Conservation (phyloP, 306 rosid species). For the Cucumis sativus region DNA sequence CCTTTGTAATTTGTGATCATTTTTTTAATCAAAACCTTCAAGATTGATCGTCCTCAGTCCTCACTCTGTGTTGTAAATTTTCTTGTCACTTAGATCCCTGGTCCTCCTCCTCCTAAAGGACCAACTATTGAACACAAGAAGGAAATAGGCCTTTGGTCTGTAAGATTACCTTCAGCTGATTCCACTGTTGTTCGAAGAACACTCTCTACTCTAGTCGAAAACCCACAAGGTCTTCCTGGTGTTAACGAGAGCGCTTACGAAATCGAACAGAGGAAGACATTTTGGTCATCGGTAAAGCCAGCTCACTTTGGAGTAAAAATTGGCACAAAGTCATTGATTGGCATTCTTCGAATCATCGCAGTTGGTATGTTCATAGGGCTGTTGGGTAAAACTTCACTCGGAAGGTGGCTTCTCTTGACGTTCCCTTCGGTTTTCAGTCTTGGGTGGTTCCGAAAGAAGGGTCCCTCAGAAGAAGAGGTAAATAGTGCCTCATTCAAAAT, state of each 20-base stretch:
- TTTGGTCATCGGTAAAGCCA: slow-evolving; percentile 65
- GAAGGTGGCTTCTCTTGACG: slow-evolving; percentile 68
- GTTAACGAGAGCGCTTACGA: slow-evolving; percentile 38
- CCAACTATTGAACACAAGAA: slow-evolving; percentile 52
- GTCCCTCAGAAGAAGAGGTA: slow-evolving; percentile 70
- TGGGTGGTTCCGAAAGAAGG: slow-evolving; percentile 60
- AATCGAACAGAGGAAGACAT: slow-evolving; percentile 37
- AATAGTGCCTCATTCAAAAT: slow-evolving; percentile 69
- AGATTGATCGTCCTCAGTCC: background rate
- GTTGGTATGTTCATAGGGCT: slow-evolving; percentile 47
- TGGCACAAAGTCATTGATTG: slow-evolving; percentile 46
- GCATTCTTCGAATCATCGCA: slow-evolving; percentile 22
- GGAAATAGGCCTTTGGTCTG: slow-evolving; percentile 53
- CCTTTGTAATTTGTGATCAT: background rate
- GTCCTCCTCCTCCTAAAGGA: slow-evolving; percentile 48
- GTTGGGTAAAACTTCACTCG: slow-evolving; percentile 36
- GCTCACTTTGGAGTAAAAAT: slow-evolving; percentile 71
- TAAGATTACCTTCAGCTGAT: slow-evolving; percentile 77
- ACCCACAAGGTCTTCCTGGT: slow-evolving; percentile 58
- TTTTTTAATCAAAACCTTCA: background rate
- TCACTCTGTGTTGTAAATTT: background rate
- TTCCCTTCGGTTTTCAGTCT: slow-evolving; percentile 70
- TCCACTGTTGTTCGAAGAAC: slow-evolving; percentile 60
- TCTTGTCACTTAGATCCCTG: slow-evolving; percentile 42
- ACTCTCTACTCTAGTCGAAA: slow-evolving; percentile 44